phyloP scores from a whole-genome alignment of 2,329 filamentous ascomycete species.

The Pyricularia sp. region DNA sequence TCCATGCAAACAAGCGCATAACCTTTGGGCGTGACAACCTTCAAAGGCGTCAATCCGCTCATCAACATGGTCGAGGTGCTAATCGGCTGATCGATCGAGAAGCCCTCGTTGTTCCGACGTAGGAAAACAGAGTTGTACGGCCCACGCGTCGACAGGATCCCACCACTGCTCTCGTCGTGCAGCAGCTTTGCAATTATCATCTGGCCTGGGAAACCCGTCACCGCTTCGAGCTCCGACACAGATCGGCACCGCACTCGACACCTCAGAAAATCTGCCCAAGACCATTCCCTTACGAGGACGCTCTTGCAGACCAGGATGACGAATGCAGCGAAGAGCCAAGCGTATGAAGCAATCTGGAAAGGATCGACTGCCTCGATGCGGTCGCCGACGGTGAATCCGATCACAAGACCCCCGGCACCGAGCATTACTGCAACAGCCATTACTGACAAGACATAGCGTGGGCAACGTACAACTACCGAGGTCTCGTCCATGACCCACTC shows the following conservation, averaged over 20 bases:
- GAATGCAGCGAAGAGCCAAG: slow-evolving; percentile 18
- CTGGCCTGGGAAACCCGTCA: slow-evolving; percentile 15
- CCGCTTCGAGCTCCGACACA: slow-evolving; percentile 15
- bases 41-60: background rate
- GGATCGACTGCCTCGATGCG: slow-evolving; percentile 21
- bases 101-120: slow-evolving; percentile 8
- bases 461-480: slow-evolving; percentile 2
- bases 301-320: slow-evolving; percentile 17
- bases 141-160: slow-evolving; percentile 13
- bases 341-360: slow-evolving; percentile 19
- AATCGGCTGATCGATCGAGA: slow-evolving; percentile 16
- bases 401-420: slow-evolving; percentile 14
- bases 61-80: background rate
- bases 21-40: background rate
- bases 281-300: slow-evolving; percentile 16
- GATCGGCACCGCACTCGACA: slow-evolving; percentile 15
- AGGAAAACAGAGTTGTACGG: slow-evolving; percentile 16
- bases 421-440: slow-evolving; percentile 7
- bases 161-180: slow-evolving; percentile 11
- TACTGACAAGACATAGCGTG: slow-evolving; percentile 6
- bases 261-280: slow-evolving; percentile 20
- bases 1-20: background rate
- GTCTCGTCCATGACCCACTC: slow-evolving; percentile 8
- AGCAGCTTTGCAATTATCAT: slow-evolving; percentile 17
- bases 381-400: slow-evolving; percentile 16